These are phyloP conservation scores for Beauveria varroae DNA, from an alignment of 2,329 filamentous ascomycete genomes.

Conservation along the genomic window DNA sequence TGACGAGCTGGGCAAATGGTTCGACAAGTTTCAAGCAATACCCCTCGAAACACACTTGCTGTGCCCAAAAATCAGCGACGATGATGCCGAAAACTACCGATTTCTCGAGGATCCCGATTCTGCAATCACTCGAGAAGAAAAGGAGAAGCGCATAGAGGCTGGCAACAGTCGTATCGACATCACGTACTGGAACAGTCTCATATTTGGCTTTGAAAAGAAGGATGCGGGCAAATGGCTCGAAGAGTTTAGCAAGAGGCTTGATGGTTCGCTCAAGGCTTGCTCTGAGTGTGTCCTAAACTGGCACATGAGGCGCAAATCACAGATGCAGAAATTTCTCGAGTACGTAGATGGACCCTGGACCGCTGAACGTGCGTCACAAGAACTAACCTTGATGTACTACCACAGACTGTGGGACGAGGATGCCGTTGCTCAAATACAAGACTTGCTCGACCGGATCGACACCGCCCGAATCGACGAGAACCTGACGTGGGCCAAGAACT, in stretches of 20 bases:
- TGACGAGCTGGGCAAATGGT: constrained; percentile 36
- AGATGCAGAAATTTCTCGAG: constrained; percentile 56
- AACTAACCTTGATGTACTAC: not conserved
- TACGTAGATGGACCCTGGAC: constrained; percentile 27
- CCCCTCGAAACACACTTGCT: constrained; percentile 53
- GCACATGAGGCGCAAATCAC: constrained; percentile 59
- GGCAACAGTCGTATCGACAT: constrained; percentile 49
- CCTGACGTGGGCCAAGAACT: constrained; percentile 46
- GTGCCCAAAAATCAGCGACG: constrained; percentile 56
- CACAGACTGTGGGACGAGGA: constrained; percentile 40
- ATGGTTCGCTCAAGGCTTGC: constrained; percentile 54
- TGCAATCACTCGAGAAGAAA: constrained; percentile 42
- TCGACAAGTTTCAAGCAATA: constrained; percentile 36
- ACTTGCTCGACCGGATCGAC: constrained; percentile 52
- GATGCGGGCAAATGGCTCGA: constrained; percentile 51
- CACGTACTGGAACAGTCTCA: constrained; percentile 59
- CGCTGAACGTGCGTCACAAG: constrained; percentile 16
- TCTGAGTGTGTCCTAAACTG: constrained; percentile 66
- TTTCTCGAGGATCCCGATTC: constrained; percentile 40
- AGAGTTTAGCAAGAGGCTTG: constrained; percentile 51
- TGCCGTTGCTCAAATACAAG: constrained; percentile 42
- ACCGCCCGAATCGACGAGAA: constrained; percentile 54
- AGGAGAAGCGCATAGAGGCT: constrained; percentile 45
- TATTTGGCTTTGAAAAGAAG: constrained; percentile 59
- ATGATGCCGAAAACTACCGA: constrained; percentile 56